Percentiles rank a stretch among this genome's conserved stretches.
Conservation (phyloP, 257 asterid species). For the Solanum paucissectum region DNA sequence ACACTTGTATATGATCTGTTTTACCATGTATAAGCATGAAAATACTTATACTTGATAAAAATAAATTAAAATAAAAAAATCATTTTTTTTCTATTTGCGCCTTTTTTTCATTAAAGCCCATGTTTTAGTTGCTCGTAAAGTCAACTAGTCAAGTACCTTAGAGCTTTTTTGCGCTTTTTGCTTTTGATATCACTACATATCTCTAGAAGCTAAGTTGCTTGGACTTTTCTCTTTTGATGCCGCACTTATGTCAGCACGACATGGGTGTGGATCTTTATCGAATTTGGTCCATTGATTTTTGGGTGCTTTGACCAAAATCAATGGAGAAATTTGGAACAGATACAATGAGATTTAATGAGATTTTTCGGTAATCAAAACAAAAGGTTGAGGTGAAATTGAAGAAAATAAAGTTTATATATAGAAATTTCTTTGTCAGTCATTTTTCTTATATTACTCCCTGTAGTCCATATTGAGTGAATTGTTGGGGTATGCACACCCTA, state of each 20-base stretch:
- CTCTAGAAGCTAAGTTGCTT: neutral
- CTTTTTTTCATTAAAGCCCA: neutral
- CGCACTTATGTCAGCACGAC: neutral
- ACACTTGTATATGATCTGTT: neutral
- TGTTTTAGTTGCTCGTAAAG: neutral
- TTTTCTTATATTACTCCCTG: neutral
- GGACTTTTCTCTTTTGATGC: neutral
- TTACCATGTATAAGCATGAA: neutral
- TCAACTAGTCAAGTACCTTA: neutral
- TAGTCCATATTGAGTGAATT: neutral
- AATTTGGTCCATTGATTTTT: neutral
- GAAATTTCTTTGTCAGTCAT: neutral
- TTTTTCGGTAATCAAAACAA: neutral
- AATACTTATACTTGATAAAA: neutral
- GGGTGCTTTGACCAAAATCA: neutral
- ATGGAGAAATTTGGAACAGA: neutral
- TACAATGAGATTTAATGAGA: neutral
- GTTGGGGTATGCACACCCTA: neutral
- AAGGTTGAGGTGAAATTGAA: neutral
- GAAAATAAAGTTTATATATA: neutral
- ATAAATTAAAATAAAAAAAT: neutral
- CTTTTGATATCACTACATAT: neutral
- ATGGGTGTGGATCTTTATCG: neutral
- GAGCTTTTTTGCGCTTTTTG: neutral
- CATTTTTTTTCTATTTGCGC: neutral